Evolutionary conservation across 225 moss, liverwort and hornwort genomes (phyloP).

Genomic region (Marchantia polymorpha): DNA sequence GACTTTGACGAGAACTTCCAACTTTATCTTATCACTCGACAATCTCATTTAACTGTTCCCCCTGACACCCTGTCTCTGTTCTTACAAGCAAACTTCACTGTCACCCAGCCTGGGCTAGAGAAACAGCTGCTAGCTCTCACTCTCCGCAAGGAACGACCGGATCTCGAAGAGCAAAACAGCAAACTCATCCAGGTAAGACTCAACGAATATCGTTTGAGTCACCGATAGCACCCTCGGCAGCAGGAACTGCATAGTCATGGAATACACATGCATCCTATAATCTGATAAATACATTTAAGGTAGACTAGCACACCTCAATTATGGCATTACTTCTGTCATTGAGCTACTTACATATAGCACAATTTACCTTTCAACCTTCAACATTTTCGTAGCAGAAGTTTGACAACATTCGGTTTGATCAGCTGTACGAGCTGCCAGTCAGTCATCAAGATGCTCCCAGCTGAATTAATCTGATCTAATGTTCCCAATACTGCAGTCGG

Average conservation of each 20-base stretch:
- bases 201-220: too few species aligned
- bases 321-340: too few species aligned
- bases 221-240: too few species aligned
- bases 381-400: neutral
- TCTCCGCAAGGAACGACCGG: conserved; percentile 30
- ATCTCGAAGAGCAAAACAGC: conserved; percentile 36
- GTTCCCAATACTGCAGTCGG: conserved; percentile 22
- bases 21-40: conserved; percentile 36
- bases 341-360: neutral
- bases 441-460: neutral
- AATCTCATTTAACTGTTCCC: conserved; percentile 20
- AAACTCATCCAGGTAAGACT: conserved; percentile 33
- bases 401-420: too few species aligned
- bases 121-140: conserved; percentile 34
- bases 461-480: neutral
- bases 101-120: conserved; percentile 32
- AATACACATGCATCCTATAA: too few species aligned
- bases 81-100: conserved; percentile 34
- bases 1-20: conserved; percentile 34
- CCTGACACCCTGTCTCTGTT: conserved; percentile 32
- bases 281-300: too few species aligned
- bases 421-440: neutral
- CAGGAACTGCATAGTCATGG: too few species aligned
- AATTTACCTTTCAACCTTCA: neutral
- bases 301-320: too few species aligned